A percentile compares a stretch with the other conserved stretches of the same genome.
Evolutionary conservation across 1,284 basidiomycete genomes (phyloP).

Genomic region (Hypsizygus ulmarius): DNA sequence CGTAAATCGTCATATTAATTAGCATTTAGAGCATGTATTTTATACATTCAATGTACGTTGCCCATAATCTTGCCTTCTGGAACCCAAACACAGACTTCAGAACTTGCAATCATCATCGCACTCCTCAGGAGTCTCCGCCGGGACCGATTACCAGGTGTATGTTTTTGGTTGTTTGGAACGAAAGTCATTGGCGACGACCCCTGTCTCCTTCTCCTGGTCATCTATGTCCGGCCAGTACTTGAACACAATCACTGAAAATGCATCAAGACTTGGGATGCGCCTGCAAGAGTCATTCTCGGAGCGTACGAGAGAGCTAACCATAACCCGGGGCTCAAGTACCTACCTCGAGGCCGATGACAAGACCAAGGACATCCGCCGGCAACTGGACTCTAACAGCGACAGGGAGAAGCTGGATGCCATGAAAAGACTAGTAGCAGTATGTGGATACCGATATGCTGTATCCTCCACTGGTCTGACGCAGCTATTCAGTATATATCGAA

Average conservation of each 20-base stretch:
- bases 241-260: constrained; percentile 75
- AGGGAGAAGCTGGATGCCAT: constrained; percentile 90
- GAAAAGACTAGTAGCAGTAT: constrained; percentile 88
- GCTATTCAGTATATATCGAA: constrained; percentile 83
- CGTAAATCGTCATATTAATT: too few relatives aligned
- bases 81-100: too few relatives aligned
- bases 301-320: constrained; percentile 67
- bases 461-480: constrained; percentile 2
- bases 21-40: neutral
- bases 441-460: neutral
- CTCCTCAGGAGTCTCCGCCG: neutral
- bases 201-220: neutral
- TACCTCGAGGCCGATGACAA: constrained; percentile 76
- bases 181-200: neutral
- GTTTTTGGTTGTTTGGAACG: constrained; percentile 6
- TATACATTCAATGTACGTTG: neutral
- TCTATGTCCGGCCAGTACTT: constrained; percentile 56
- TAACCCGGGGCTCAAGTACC: constrained; percentile 52
- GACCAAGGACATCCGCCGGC: constrained; percentile 73
- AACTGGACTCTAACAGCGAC: constrained; percentile 85
- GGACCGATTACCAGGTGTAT: neutral
- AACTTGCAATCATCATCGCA: too few relatives aligned
- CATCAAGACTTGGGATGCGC: constrained; percentile 72
- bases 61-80: too few relatives aligned
- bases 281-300: constrained; percentile 78